Conservation (phyloP, 2,329 filamentous ascomycete species). For the Juglanconis sp. region DNA sequence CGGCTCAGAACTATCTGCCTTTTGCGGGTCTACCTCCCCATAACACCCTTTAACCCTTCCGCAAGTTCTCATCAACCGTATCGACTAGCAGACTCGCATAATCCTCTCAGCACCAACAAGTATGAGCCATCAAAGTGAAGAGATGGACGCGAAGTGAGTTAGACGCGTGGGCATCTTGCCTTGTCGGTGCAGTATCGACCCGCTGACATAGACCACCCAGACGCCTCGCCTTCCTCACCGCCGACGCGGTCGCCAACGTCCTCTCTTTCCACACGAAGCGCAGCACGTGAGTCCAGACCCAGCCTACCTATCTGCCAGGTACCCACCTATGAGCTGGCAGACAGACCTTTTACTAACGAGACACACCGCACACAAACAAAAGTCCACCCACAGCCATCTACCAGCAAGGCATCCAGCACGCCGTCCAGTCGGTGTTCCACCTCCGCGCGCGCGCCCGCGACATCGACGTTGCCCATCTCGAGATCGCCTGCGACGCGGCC, state of each 20-base stretch:
- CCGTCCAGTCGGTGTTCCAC: not conserved
- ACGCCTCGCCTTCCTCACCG: not conserved
- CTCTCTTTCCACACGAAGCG: not conserved
- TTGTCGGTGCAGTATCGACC: not conserved
- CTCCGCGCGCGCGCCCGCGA: not conserved
- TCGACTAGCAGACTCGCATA: no score
- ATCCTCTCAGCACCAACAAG: no score
- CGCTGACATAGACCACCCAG: not conserved
- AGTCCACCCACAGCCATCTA: not conserved
- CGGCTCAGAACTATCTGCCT: no score
- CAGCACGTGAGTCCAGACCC: not conserved
- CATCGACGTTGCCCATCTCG: slow-evolving; percentile 4
- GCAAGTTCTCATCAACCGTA: no score
- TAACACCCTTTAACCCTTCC: no score
- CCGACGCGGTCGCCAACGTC: not conserved
- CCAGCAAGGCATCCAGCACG: not conserved
- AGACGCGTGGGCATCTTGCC: no score
- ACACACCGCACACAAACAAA: not conserved
- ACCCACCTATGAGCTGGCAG: rapidly evolving
- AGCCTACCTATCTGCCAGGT: not conserved
- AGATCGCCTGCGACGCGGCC: slow-evolving; percentile 12
- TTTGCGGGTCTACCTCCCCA: no score
- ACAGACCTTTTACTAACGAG: not conserved
- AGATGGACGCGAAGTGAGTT: no score
- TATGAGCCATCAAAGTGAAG: no score